Conservation (phyloP, 202 grass and related monocot genomes). For the Dendrocalamus latiflorus region DNA sequence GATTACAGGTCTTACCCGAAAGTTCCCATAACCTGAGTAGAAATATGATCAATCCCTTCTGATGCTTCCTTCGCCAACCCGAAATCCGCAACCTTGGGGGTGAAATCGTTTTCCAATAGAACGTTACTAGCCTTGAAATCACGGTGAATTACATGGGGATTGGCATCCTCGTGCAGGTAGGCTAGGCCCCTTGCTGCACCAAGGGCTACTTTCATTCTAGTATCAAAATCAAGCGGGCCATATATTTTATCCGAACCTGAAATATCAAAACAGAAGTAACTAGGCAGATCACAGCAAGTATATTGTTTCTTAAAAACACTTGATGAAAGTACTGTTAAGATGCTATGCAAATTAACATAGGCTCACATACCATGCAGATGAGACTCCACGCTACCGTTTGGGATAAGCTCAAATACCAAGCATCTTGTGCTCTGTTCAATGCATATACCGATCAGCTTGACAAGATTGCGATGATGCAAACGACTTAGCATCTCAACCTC, state of each 20-base stretch:
- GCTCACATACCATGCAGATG: slow-evolving; percentile 62
- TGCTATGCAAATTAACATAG: background rate
- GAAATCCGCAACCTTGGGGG: slow-evolving; percentile 73
- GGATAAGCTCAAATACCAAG: slow-evolving; percentile 70
- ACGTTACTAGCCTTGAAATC: slow-evolving; percentile 86
- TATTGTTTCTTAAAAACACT: background rate
- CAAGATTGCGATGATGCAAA: slow-evolving; percentile 77
- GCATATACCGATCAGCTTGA: slow-evolving; percentile 73
- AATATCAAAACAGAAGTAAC: slow-evolving; percentile 7
- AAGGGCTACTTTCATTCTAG: slow-evolving; percentile 72
- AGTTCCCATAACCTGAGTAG: slow-evolving; percentile 80
- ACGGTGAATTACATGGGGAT: slow-evolving; percentile 72
- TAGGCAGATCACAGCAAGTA: background rate
- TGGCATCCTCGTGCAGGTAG: slow-evolving; percentile 75
- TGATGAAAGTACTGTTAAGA: background rate
- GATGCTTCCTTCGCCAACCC: slow-evolving; percentile 64
- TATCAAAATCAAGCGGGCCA: slow-evolving; percentile 50
- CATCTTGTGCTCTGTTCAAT: slow-evolving; percentile 52
- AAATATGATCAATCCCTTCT: slow-evolving; percentile 63
- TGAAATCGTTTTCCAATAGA: slow-evolving; percentile 69
- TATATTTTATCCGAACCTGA: slow-evolving; percentile 52
- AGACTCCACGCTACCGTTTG: slow-evolving; percentile 73
- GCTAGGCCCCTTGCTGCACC: slow-evolving; percentile 66
- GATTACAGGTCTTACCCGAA: slow-evolving; percentile 47
- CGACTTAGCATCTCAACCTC: slow-evolving; percentile 78